A percentile compares a stretch with the other conserved stretches of the same genome.
phyloP scores from a whole-genome alignment of 352 stramenopile genomes.

The Phytopythium kandeliae region DNA sequence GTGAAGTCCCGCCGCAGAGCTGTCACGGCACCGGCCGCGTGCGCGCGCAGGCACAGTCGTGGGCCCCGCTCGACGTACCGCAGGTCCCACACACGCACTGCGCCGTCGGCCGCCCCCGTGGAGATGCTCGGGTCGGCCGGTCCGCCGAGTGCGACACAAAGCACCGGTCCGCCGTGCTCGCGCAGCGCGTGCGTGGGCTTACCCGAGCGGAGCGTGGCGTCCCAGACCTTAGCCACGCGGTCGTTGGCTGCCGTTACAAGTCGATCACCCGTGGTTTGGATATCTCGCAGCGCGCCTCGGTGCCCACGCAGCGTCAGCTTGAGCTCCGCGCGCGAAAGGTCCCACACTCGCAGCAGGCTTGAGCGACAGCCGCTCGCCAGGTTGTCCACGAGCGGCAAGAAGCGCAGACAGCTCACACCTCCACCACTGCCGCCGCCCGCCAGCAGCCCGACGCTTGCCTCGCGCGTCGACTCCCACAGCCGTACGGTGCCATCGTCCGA shows the following conservation, averaged over 20 bases:
- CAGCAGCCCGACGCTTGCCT: constrained; percentile 48
- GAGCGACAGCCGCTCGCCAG: constrained; percentile 53
- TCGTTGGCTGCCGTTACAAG: constrained; percentile 74
- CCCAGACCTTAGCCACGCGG: constrained; percentile 74
- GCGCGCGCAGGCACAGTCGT: constrained; percentile 46
- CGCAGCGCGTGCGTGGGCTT: constrained; percentile 50
- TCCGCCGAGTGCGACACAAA: constrained; percentile 64
- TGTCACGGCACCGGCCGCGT: constrained; percentile 31
- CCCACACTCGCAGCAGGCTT: constrained; percentile 65
- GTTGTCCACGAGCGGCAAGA: constrained; percentile 53
- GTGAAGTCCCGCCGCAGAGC: constrained; percentile 77
- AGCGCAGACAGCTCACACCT: constrained; percentile 50
- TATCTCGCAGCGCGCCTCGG: constrained; percentile 41
- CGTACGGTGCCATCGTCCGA: constrained; percentile 66
- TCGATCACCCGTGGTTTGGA: constrained; percentile 67
- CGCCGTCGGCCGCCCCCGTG: constrained; percentile 61
- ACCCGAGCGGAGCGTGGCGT: constrained; percentile 52
- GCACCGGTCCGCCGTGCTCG: constrained; percentile 59
- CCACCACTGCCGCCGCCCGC: constrained; percentile 26
- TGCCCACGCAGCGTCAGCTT: constrained; percentile 59
- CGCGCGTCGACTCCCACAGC: constrained; percentile 68
- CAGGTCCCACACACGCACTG: constrained; percentile 81
- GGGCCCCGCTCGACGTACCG: constrained; percentile 65
- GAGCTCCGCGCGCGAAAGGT: constrained; percentile 42
- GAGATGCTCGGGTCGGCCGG: constrained; percentile 75